Base-by-base conservation (phyloP, 106 monocot genomes). In the Dioscorea alata region DNA sequence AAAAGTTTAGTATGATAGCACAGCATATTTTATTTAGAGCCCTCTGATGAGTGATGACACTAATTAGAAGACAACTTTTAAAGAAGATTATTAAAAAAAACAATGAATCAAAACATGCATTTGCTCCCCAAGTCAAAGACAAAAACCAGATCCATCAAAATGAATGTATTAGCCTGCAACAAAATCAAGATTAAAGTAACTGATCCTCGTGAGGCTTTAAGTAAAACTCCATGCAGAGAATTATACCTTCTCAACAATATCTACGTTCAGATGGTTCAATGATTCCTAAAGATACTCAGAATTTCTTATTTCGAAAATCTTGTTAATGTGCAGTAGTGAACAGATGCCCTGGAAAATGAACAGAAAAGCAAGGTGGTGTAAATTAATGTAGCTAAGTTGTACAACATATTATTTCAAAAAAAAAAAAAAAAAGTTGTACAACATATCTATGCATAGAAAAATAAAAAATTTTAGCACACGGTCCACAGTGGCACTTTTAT, bases 231-330 rank as follows among this genome's bases (percentile, higher is more conserved):
- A 20, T 23, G 23, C 59, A 59, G 6, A 59, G 17, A 12, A 33
- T 64, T 33, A 60, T 79, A 95, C 92, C 92, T 79, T 93, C 61
- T 76, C 79, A 66, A 85, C 69, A 73, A 99, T 79, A 20, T 34
- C 56, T 35, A 99, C 62, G 33, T 85, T 79, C 69, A 86, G 71
- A 56, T 34, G 50, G 48, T 83, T 75, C 73, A 90, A 60, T 74
- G 70, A 87, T 59, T 85, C 90, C 69, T 83, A 79, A 68, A 93
- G 84, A 33, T 78, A 60, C 66, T 93, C 89, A 57, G 92, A 87
- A 65, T 87, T 75, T 59, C 97, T 90, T 48, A 99, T 83, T 85
- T 99, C 90, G 74, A 99, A 83, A 33, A 99, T 87, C 76, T 93
- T 89, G 68, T 83, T 90, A 74, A 99, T 79, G 57, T 99, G 97